These are phyloP conservation scores for Neltuma alba DNA, from an alignment of 306 rosid genomes.

Conservation along the genomic window DNA sequence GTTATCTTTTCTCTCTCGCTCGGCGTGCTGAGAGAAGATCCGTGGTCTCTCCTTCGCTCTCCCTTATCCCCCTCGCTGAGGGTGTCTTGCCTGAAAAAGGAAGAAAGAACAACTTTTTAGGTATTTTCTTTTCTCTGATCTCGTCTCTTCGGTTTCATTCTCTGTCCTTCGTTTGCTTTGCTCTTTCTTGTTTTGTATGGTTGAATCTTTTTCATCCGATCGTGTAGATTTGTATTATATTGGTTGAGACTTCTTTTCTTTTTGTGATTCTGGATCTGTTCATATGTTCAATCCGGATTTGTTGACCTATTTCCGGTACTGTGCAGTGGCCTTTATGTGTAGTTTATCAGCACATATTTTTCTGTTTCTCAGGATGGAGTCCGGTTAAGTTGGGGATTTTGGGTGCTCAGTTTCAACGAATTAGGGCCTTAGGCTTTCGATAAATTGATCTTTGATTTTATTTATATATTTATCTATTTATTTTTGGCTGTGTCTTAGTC, in stretches of 20 bases:
- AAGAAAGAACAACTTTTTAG: background rate
- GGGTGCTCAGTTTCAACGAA: background rate
- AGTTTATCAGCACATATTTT: background rate
- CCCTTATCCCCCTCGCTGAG: background rate
- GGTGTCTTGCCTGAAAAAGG: constrained; percentile 31
- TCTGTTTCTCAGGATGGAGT: background rate
- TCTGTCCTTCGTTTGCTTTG: background rate
- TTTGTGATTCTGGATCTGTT: background rate
- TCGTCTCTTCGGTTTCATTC: background rate
- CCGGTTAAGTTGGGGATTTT: background rate
- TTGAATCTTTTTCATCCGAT: constrained; percentile 20
- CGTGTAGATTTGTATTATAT: background rate
- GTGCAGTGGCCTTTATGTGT: background rate
- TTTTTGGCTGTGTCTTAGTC: background rate
- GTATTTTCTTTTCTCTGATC: constrained; percentile 28
- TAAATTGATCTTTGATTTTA: background rate
- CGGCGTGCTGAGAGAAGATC: background rate
- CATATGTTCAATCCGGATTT: background rate
- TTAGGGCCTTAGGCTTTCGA: background rate
- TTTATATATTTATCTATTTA: background rate
- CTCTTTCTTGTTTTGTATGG: background rate
- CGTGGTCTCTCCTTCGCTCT: background rate
- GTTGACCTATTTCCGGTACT: background rate
- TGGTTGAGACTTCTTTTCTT: too few relatives aligned
- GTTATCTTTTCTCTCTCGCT: background rate